phyloP scores from a whole-genome alignment of 2,329 filamentous ascomycete genomes.

The Akanthomyces muscarius region DNA sequence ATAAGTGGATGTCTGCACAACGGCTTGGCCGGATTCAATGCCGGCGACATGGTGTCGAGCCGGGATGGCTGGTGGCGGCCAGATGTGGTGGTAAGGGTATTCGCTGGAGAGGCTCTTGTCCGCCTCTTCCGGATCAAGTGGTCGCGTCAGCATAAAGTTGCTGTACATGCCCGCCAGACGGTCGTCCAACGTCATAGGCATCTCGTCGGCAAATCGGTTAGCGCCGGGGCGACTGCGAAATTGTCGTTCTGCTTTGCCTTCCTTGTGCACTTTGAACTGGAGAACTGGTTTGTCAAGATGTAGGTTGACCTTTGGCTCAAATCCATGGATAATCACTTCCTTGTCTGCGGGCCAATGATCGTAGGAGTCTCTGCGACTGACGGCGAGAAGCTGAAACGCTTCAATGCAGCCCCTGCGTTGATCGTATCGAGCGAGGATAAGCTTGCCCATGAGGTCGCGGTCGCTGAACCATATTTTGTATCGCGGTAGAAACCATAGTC shows the following conservation, averaged over 20 bases:
- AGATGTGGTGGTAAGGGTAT: constrained; percentile 55
- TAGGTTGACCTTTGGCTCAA: constrained; percentile 65
- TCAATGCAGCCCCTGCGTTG: constrained; percentile 70
- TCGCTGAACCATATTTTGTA: constrained; percentile 86
- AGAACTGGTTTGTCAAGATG: constrained; percentile 72
- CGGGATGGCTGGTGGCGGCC: constrained; percentile 73
- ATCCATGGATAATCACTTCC: constrained; percentile 66
- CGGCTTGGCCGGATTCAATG: constrained; percentile 24
- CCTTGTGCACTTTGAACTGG: constrained; percentile 41
- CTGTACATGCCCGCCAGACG: constrained; percentile 53
- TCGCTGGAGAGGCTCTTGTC: constrained; percentile 26
- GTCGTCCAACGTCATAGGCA: constrained; percentile 48
- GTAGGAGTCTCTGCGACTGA: constrained; percentile 50
- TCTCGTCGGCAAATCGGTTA: constrained; percentile 46
- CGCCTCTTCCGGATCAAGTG: constrained; percentile 37
- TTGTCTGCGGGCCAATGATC: constrained; percentile 62
- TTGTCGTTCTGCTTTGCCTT: constrained; percentile 22
- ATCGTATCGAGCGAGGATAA: constrained; percentile 76
- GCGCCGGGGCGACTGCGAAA: constrained; percentile 24
- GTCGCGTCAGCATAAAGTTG: constrained; percentile 63
- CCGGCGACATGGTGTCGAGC: constrained; percentile 50
- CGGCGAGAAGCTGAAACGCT: constrained; percentile 70
- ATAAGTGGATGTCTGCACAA: constrained; percentile 26
- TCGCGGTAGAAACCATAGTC: constrained; percentile 78
- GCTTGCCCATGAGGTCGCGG: constrained; percentile 64